Evolutionary conservation across 1,284 basidiomycete species (phyloP), one percentile per base, ranked within the genome.

Genomic region (Cystobasidiaceae sp.): DNA sequence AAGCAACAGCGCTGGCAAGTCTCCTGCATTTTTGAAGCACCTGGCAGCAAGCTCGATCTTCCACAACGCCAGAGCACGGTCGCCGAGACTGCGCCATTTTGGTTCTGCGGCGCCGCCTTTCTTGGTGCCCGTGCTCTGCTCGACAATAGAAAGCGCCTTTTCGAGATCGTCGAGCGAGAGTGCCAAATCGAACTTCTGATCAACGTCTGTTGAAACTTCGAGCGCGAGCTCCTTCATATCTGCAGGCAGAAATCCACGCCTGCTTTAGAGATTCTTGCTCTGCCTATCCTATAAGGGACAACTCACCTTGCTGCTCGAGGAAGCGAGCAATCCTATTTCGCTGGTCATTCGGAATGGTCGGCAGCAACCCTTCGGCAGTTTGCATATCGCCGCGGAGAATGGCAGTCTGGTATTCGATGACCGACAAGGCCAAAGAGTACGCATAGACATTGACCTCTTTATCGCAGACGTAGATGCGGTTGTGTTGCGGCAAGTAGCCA

Each of bases 331-430:
- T 88, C 71, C 89, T 89, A 81, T 93, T 96, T 41, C 90, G 81
- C 75, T 98, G 92, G 69, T 93, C 90, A 71, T 85, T 84, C 0
- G 93, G 93, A 46, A 97, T 81, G 11, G 82, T 84, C 0, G 89
- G 86, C 48, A 98, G 79, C 56, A 97, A 85, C 73, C 88, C 87
- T 4, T 82, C 83, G 0, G 94, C 94, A 11, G 83, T 83, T 4
- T 87, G 87, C 82, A 89, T 84, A 75, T 98, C 94, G 3, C 86
- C 89, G 6, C 91, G 86, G 32, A 99, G 82, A 32, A 98, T 85
- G 0, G 93, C 94, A 0, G 91, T 93, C 78, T 98, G 93, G 76
- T 98, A 98, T 79, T 98, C 96, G 41, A 98, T 90, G 48, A 98
- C 85, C 25, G 83, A 87, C 33, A 98, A 81, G 1, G 93, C 89